Evolutionary conservation across 306 rosid species (phyloP).

Genomic region (Sicyos baderoa): DNA sequence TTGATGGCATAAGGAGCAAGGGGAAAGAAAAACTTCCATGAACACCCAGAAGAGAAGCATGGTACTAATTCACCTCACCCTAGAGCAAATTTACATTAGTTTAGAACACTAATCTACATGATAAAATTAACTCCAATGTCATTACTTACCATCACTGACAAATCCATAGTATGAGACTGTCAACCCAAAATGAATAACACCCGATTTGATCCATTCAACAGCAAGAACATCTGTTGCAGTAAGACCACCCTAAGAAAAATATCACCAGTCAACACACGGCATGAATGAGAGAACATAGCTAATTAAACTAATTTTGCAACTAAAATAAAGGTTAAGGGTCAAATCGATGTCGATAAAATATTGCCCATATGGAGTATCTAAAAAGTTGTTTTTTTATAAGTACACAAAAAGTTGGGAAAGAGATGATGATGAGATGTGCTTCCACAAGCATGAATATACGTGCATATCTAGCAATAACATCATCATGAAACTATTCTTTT

Average conservation of each 20-base stretch:
- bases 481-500: background rate
- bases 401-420: background rate
- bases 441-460: background rate
- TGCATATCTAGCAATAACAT: background rate
- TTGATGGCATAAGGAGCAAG: background rate
- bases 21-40: background rate
- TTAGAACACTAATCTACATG: background rate
- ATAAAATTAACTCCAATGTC: conserved; percentile 10
- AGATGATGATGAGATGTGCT: background rate
- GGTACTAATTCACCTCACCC: background rate
- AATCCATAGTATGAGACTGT: conserved; percentile 93
- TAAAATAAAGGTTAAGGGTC: background rate
- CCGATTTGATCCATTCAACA: conserved; percentile 83
- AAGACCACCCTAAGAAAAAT: conserved; percentile 85
- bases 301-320: conserved; percentile 4
- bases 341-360: background rate
- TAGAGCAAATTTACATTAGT: background rate
- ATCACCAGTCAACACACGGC: background rate
- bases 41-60: background rate
- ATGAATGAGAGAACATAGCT: background rate
- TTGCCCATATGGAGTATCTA: background rate
- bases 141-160: conserved; percentile 83
- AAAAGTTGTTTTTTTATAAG: background rate
- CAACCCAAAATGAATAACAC: conserved; percentile 82
- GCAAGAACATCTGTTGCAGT: conserved; percentile 97